Evolutionary conservation across 139 green algal species (phyloP), one percentile per base, ranked within the genome.

Genomic region (Chlamydomonas asymmetrica): DNA sequence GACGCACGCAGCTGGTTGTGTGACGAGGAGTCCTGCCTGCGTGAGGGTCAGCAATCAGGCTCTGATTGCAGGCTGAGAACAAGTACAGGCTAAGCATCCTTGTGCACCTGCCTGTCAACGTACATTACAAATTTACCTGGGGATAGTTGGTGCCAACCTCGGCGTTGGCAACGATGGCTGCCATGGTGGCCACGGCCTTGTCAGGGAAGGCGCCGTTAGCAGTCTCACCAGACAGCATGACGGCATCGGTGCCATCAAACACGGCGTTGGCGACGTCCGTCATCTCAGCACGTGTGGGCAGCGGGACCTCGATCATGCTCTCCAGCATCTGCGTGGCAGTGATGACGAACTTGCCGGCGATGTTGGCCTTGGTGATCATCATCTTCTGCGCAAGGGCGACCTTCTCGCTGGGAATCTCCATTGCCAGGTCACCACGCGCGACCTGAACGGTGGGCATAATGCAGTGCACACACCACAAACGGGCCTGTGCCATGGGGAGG

Each of bases 261-360:
- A 95, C 89, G 27, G 91, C 91, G 65, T 96, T 96, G 50, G 91
- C 91, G 32, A 96, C 91, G 73, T 96, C 91, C 0, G 91, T 96
- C 59, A 92, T 92, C 80, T 96, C 91, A 1, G 91, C 91, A 23
- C 91, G 86, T 35, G 86, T 91, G 59, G 83, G 83, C 72, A 88
- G 67, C 38, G 83, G 85, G 66, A 76, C 83, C 25, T 32, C 27
- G 8, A 74, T 80, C 85, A 90, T 88, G 61, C 65, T 83, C 78
- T 92, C 88, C 22, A 93, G 88, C 88, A 93, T 93, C 84, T 92
- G 87, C 2, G 84, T 92, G 29, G 85, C 88, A 23, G 80, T 88
- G 54, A 90, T 83, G 52, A 89, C 69, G 48, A 91, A 91, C 82
- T 93, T 93, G 64, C 89, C 89, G 8, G 89, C 89, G 40, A 93